Evolutionary conservation across 2,329 filamentous ascomycete species (phyloP), one percentile per base, ranked within the genome.

Genomic region (Colletotrichum sp.): DNA sequence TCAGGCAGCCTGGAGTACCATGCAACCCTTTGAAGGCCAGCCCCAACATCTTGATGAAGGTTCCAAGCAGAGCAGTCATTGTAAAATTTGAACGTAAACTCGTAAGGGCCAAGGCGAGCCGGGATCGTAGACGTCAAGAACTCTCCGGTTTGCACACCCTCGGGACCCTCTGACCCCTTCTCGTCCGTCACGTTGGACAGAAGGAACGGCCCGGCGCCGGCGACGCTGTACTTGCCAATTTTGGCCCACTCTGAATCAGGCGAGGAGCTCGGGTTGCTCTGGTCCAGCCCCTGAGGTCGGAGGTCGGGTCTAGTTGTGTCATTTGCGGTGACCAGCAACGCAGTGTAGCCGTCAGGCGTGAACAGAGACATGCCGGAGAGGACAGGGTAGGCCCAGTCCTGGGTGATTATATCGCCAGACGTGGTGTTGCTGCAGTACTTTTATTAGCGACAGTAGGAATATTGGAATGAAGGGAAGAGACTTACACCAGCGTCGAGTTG

Each of bases 401-500:
- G n/a, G 7, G 69, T 59, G 25, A 67, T 34, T n/a, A 72, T 67
- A 6, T 72, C 44, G n/a, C 61, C 61, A 6, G 69, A 71, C 6
- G 60, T 71, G 44, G 69, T 65, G 60, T 71, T 71, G 12, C 69
- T 71, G 30, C 5, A 19, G 12, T 3, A 5, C 8, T 6, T 16
- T 16, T 36, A 8, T 57, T 34, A 57, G 30, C 44, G 6, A 22
- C 6, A 5, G 28, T 57, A 0, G 12, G 27, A 12, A 25, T 36
- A 27, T 28, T 36, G 16, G 48, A 3, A 19, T 15, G 0, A 4
- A 65, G 0, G 60, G 2, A 3, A 0, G 11, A 27, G 30, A 28
- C 69, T 59, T 59, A 71, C 69, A 71, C 69, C n/a, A 71, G 15
- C 13, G 69, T 71, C 8, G 69, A 71, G 69, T 66, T 71, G 32